Evolutionary conservation across 768 basidiomycete genomes (phyloP).

Genomic region (Panus rudis): DNA sequence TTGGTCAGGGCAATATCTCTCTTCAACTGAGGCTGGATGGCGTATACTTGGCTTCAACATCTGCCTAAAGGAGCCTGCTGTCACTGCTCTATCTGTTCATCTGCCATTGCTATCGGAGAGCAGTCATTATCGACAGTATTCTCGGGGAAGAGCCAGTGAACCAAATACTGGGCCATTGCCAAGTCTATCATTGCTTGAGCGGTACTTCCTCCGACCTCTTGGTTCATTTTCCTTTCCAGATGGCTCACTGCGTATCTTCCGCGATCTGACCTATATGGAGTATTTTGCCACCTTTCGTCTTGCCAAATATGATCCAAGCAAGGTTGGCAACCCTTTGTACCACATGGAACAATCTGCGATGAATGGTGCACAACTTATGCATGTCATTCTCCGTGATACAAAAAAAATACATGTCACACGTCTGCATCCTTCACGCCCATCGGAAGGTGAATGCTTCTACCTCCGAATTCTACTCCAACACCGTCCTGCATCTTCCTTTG

Average conservation of each 20-base stretch:
- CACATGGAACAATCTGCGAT: conserved; percentile 6
- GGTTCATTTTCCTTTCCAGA: conserved; percentile 5
- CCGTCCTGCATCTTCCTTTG: conserved; percentile 12
- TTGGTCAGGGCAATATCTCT: conserved; percentile 26
- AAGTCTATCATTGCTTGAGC: conserved; percentile 13
- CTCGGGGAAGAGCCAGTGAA: neutral
- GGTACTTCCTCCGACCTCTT: conserved; percentile 14
- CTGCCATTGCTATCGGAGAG: conserved; percentile 11
- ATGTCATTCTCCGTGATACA: conserved; percentile 10
- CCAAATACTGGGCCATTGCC: too few species aligned
- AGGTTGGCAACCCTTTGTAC: neutral
- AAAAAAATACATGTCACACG: conserved; percentile 15
- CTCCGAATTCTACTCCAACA: conserved; percentile 23
- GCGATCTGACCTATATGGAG: conserved; percentile 11
- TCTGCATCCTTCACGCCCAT: conserved; percentile 19
- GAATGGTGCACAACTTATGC: conserved; percentile 7
- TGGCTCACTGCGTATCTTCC: conserved; percentile 3
- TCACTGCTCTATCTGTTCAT: conserved; percentile 30
- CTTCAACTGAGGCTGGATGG: conserved; percentile 33
- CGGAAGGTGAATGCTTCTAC: conserved; percentile 29
- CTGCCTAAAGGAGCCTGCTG: conserved; percentile 26
- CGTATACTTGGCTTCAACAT: conserved; percentile 30
- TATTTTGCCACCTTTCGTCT: conserved; percentile 15
- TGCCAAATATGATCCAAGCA: conserved; percentile 1
- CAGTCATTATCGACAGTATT: conserved; percentile 19